phyloP scores from a whole-genome alignment of 805 yeast genomes.

The Candida verbasci region DNA sequence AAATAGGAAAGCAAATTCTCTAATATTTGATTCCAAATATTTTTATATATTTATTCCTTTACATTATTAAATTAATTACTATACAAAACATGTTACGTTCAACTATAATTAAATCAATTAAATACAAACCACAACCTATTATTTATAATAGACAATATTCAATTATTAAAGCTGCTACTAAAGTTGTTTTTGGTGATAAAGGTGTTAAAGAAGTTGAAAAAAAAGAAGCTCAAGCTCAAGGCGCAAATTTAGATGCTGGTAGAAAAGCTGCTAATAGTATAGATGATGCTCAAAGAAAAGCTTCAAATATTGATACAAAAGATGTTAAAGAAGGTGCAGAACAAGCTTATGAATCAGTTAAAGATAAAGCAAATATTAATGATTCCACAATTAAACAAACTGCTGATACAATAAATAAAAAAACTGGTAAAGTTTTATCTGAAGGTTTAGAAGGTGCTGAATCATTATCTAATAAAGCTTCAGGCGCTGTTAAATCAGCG shows the following conservation, averaged over 20 bases:
- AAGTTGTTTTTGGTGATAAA: slow-evolving; percentile 13
- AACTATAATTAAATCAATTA: slow-evolving; percentile 5
- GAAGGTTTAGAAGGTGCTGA: slow-evolving; percentile 21
- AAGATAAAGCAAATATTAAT: slow-evolving; percentile 20
- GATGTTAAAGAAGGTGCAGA: slow-evolving; percentile 12
- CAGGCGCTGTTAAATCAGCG: slow-evolving; percentile 13
- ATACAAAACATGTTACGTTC: slow-evolving; percentile 8
- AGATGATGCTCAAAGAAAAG: slow-evolving; percentile 8
- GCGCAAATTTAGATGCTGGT: slow-evolving; percentile 15
- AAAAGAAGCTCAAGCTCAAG: slow-evolving; percentile 8
- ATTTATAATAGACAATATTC: slow-evolving; percentile 12
- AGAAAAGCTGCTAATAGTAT: slow-evolving; percentile 10
- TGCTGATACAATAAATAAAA: slow-evolving; percentile 28
- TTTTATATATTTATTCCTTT: too few relatives aligned
- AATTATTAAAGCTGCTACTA: slow-evolving; percentile 32
- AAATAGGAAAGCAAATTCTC: too few relatives aligned
- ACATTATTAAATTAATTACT: too few relatives aligned
- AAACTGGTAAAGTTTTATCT: slow-evolving; percentile 28
- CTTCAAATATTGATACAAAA: slow-evolving; percentile 12
- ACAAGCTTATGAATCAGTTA: slow-evolving; percentile 5
- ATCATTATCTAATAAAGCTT: slow-evolving; percentile 29
- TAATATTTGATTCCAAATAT: too few relatives aligned
- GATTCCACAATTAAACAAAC: slow-evolving; percentile 14
- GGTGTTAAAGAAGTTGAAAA: slow-evolving; percentile 6
- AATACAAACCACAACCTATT: neutral